phyloP scores from a whole-genome alignment of 2,329 filamentous ascomycete genomes.

The Xylaria sp. region DNA sequence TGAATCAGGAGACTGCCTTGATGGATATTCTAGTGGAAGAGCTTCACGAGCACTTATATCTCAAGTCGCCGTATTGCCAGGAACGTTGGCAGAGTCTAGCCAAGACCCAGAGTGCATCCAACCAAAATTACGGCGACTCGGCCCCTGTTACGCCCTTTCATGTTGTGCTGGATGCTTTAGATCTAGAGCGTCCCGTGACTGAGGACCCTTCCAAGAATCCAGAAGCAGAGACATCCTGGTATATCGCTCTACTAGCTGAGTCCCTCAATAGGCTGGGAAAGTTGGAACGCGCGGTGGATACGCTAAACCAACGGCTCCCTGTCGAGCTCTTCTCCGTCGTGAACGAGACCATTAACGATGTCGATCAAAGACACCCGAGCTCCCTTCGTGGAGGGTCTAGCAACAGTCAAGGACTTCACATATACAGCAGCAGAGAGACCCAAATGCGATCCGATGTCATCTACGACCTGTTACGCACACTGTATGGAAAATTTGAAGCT shows the following conservation, averaged over 20 bases:
- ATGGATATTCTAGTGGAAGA: conserved; percentile 97
- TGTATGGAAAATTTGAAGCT: conserved; percentile 95
- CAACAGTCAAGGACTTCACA: conserved; percentile 52
- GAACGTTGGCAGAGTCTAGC: conserved; percentile 86
- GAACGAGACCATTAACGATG: conserved; percentile 89
- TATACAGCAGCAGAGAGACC: conserved; percentile 64
- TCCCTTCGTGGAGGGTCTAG: conserved; percentile 56
- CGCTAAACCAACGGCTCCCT: conserved; percentile 84
- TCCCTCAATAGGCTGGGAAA: conserved; percentile 83
- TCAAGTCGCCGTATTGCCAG: conserved; percentile 96
- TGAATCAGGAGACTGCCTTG: conserved; percentile 85
- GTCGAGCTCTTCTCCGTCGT: conserved; percentile 92
- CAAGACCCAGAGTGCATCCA: conserved; percentile 55
- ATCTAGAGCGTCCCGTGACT: conserved; percentile 56
- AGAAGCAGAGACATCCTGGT: conserved; percentile 91
- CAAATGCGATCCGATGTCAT: conserved; percentile 79
- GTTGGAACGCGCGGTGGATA: conserved; percentile 79
- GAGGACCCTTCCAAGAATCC: conserved; percentile 93
- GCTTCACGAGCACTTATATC: conserved; percentile 91
- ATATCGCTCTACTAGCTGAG: conserved; percentile 82
- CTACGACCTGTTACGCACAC: conserved; percentile 82
- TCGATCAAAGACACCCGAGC: conserved; percentile 88
- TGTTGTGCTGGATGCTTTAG: conserved; percentile 54
- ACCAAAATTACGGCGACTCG: conserved; percentile 44
- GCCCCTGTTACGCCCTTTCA: conserved; percentile 51